Evolutionary conservation across 805 yeast genomes (phyloP), one percentile per base, ranked within the genome.

Genomic region (Ogataea corticis): DNA sequence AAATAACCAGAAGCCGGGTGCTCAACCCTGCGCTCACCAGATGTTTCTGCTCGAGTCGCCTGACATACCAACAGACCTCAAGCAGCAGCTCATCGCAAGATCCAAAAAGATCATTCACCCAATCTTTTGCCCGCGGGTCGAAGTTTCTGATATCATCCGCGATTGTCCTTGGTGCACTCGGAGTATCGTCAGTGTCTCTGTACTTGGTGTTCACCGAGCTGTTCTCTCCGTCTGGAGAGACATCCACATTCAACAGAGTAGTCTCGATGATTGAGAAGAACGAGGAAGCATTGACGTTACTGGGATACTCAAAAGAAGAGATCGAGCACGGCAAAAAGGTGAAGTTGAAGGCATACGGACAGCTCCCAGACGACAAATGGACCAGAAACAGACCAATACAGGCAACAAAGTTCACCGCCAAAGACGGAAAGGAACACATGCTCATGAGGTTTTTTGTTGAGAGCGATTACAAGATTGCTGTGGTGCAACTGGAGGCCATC

Each of bases 201-300:
- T 91, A 87, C 63, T 74, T 88, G 50, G 78, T 90, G 17, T 76
- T 85, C n/a, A 73, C 84, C 10, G 97, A 91, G 62, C 68, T 91
- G 27, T 80, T 88, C 53, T 77, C 91, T 38, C 97, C 97, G 9
- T 84, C 95, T 1, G 96, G 96, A 18, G 97, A 91, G 61, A 91
- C 96, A 0, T 86, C 85, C 52, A 80, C 95, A 2, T 91, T 91
- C 71, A 90, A 91, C 68, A 79, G 88, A 55, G 95, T 96, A 2
- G 90, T 90, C 27, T 76, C 79, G 11, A 68, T 87, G 56, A 78
- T 89, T 31, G 92, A 91, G 60, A 71, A 83, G 48, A 87, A 85
- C 63, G 74, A 75, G 39, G 65, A 63, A 31, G 83, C 85, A 3
- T 82, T 82, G 54, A 68, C 72, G 51, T 63, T 82, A 25, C 69